A percentile compares a stretch with the other conserved stretches of the same genome.
phyloP scores from a whole-genome alignment of 139 green algal species.

The Chlamydomonas eustigma region DNA sequence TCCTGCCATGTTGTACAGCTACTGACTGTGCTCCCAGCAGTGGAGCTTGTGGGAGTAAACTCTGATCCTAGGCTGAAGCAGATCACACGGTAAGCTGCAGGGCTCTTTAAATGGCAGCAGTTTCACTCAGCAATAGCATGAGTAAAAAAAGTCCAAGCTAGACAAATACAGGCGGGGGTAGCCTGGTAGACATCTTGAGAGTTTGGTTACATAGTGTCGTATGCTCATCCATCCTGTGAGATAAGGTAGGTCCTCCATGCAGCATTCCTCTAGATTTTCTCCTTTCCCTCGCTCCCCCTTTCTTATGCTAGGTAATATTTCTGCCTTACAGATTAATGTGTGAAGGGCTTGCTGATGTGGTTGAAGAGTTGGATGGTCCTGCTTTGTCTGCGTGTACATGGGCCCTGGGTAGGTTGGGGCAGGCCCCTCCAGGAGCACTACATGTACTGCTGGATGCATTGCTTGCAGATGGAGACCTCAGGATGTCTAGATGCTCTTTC shows the following conservation, averaged over 20 bases:
- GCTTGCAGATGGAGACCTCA: not conserved
- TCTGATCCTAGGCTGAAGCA: not conserved
- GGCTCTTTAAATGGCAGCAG: too few species aligned
- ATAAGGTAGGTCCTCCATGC: too few species aligned
- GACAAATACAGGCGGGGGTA: too few species aligned
- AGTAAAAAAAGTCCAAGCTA: too few species aligned
- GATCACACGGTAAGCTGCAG: not conserved
- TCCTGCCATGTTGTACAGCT: conserved; percentile 5
- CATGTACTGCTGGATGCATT: not conserved
- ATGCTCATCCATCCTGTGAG: too few species aligned
- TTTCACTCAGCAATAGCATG: too few species aligned
- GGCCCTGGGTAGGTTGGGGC: not conserved
- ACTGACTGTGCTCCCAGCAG: not conserved
- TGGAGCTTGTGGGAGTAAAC: not conserved
- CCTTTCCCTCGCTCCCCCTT: not conserved
- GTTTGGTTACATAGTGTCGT: too few species aligned
- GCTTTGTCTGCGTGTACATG: not conserved
- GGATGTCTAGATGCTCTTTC: not conserved
- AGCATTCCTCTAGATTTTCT: not conserved
- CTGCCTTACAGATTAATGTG: not conserved
- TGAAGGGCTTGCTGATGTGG: not conserved
- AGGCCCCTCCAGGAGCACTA: not conserved
- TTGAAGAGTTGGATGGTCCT: not conserved
- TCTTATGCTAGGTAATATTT: too few species aligned
- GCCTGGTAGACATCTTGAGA: too few species aligned